A percentile compares a stretch with the other conserved stretches of the same genome.
Evolutionary conservation across 805 yeast genomes (phyloP).

Genomic region (Pachysolen tannophilus): DNA sequence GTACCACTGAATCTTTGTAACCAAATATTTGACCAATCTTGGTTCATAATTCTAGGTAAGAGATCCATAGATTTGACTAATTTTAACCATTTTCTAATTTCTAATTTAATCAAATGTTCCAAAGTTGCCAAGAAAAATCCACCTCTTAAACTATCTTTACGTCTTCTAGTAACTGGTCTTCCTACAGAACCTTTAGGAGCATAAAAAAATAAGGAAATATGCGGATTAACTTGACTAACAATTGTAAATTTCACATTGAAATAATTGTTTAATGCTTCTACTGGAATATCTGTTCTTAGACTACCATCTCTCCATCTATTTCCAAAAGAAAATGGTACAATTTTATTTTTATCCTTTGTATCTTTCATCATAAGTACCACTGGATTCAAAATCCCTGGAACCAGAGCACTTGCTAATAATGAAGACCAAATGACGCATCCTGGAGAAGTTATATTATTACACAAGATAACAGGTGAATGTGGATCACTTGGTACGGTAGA

Average conservation of each 20-base stretch:
- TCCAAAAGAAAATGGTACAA: conserved; percentile 66
- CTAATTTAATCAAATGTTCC: conserved; percentile 64
- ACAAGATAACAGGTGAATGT: conserved; percentile 70
- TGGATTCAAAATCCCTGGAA: conserved; percentile 75
- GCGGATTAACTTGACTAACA: conserved; percentile 81
- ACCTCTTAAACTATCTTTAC: conserved; percentile 54
- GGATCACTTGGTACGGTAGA: conserved; percentile 80
- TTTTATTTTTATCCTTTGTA: conserved; percentile 20
- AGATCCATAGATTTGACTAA: conserved; percentile 57
- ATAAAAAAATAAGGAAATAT: conserved; percentile 64
- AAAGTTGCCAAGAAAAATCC: conserved; percentile 68
- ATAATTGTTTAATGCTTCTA: conserved; percentile 63
- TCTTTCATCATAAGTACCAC: conserved; percentile 70
- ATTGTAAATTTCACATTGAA: conserved; percentile 70
- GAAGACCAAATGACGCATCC: conserved; percentile 79
- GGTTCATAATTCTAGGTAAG: conserved; percentile 60
- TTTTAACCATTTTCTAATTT: conserved; percentile 70
- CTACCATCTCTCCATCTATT: conserved; percentile 77
- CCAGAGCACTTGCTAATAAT: conserved; percentile 70
- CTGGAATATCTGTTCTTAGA: conserved; percentile 69
- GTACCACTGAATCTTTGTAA: conserved; percentile 69
- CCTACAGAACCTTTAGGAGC: conserved; percentile 81
- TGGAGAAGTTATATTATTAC: conserved; percentile 72
- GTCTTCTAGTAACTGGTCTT: conserved; percentile 58
- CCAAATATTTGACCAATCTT: conserved; percentile 77